phyloP scores from a whole-genome alignment of 139 green algal genomes.

The Tetradesmus lagerheimii region DNA sequence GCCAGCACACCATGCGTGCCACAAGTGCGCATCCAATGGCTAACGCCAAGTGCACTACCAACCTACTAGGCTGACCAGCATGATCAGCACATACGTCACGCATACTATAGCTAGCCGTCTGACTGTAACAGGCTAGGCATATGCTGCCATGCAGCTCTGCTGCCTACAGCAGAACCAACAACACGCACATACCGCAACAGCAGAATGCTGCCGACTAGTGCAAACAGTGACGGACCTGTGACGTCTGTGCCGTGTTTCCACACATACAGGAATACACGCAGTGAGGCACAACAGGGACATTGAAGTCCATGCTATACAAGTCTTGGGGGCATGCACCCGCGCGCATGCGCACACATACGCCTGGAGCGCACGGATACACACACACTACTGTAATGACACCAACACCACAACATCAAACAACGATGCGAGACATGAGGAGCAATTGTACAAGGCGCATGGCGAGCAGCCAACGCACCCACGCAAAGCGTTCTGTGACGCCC shows the following conservation, averaged over 20 bases:
- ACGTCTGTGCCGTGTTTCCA: too few relatives aligned
- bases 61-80: too few relatives aligned
- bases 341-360: too few relatives aligned
- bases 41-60: too few relatives aligned
- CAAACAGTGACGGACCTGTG: neutral
- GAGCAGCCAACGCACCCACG: neutral
- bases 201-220: neutral
- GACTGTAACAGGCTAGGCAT: neutral
- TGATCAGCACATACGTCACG: too few relatives aligned
- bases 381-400: neutral
- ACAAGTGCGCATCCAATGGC: too few relatives aligned
- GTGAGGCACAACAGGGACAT: neutral
- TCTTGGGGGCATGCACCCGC: neutral
- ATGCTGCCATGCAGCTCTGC: too few relatives aligned
- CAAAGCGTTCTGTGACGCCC: neutral
- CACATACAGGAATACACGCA: too few relatives aligned
- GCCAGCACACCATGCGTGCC: too few relatives aligned
- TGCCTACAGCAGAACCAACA: too few relatives aligned
- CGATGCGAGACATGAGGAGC: neutral
- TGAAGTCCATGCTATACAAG: neutral
- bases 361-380: neutral
- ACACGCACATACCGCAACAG: neutral
- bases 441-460: neutral
- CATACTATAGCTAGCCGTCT: too few relatives aligned
- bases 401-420: neutral